Conservation (phyloP, 1,284 basidiomycete species). For the Pascua guehoae region DNA sequence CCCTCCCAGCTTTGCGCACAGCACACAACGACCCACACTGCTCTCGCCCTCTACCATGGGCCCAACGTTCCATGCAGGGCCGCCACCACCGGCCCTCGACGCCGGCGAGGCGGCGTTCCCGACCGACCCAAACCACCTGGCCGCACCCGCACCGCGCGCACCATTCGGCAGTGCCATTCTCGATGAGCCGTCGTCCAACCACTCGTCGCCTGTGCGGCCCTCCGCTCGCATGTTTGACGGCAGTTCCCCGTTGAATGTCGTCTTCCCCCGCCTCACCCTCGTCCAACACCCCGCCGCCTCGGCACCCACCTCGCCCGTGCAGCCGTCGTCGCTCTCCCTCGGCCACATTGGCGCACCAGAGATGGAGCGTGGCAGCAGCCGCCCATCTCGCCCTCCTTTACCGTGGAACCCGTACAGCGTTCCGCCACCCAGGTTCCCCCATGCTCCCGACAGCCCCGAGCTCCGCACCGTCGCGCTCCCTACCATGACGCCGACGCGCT, state of each 20-base stretch:
- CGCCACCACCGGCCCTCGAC: conserved; percentile 1
- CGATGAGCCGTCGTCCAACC: conserved; percentile 15
- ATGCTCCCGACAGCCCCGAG: conserved; percentile 29
- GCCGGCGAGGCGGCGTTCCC: too few species aligned
- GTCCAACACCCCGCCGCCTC: conserved; percentile 16
- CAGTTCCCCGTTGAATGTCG: too few species aligned
- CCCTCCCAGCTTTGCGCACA: too few species aligned
- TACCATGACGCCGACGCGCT: conserved; percentile 24
- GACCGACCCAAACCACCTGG: neutral
- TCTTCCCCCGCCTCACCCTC: neutral
- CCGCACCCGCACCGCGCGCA: neutral
- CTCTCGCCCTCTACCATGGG: conserved; percentile 2
- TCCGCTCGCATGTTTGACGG: neutral
- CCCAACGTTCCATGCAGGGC: neutral
- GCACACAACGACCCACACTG: too few species aligned
- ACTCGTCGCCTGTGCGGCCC: conserved; percentile 16
- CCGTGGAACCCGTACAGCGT: conserved; percentile 20
- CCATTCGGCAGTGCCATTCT: conserved; percentile 2
- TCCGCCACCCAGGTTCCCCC: conserved; percentile 13
- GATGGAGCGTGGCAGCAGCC: neutral
- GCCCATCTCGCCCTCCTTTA: conserved; percentile 3
- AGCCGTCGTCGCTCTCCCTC: neutral
- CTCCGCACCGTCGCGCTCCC: conserved; percentile 35
- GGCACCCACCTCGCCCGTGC: conserved; percentile 13
- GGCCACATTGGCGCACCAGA: too few species aligned